A percentile compares a stretch with the other conserved stretches of the same genome.
phyloP scores from a whole-genome alignment of 805 yeast genomes.

The Deakozyma indianensis region DNA sequence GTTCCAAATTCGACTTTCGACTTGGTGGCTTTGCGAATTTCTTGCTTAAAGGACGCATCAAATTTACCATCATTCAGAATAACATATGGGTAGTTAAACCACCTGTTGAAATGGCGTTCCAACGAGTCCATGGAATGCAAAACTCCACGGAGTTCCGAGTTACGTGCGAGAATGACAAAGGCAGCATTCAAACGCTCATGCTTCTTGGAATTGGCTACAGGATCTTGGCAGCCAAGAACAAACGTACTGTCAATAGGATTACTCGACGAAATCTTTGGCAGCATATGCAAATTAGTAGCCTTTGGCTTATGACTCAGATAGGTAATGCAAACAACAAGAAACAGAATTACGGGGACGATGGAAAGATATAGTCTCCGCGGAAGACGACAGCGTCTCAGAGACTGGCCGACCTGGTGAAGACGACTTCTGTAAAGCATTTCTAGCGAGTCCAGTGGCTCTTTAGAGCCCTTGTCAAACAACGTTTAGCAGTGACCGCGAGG shows the following conservation, averaged over 20 bases:
- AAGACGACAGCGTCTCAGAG: no score
- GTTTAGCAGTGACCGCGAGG: no score
- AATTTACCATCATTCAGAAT: constrained; percentile 75
- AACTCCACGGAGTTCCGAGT: constrained; percentile 68
- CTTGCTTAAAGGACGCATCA: constrained; percentile 41
- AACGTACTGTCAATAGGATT: constrained; percentile 31
- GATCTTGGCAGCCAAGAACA: constrained; percentile 35
- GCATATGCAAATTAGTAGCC: no score
- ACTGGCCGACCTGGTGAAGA: no score
- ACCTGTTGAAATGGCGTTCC: constrained; percentile 82
- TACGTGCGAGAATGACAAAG: constrained; percentile 70
- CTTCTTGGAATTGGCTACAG: constrained; percentile 23
- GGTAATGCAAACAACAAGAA: neutral
- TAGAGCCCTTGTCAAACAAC: no score
- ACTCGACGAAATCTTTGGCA: neutral
- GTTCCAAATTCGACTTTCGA: constrained; percentile 61
- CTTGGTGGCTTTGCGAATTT: constrained; percentile 37
- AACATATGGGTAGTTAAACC: constrained; percentile 89
- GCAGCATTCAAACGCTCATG: constrained; percentile 62
- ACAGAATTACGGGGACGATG: neutral
- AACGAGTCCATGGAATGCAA: constrained; percentile 54
- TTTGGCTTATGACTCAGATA: no score
- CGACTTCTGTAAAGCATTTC: no score
- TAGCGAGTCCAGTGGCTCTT: no score
- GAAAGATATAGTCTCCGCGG: neutral